Evolutionary conservation across 2,329 filamentous ascomycete genomes (phyloP).

Genomic region (Paradendryphiella salina): DNA sequence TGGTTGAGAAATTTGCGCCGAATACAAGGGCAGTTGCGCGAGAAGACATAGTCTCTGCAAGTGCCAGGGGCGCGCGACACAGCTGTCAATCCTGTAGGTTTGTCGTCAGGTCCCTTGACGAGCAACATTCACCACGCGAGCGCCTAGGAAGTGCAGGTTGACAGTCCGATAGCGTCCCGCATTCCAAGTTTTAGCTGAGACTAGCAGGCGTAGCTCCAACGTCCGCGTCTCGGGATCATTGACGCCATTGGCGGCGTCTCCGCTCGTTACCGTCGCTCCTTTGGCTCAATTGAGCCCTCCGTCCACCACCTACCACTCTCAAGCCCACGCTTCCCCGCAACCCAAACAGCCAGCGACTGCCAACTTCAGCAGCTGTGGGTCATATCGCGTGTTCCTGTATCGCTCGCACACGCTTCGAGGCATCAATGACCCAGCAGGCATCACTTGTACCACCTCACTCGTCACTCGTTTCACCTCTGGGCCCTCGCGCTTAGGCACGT

Average conservation of each 20-base stretch:
- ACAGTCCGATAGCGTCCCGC: constrained; percentile 10
- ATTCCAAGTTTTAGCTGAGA: constrained; percentile 15
- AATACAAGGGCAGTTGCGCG: background rate
- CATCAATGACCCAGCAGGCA: constrained; percentile 39
- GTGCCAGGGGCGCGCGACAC: background rate
- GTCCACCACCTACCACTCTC: constrained; percentile 3
- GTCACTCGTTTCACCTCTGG: constrained; percentile 38
- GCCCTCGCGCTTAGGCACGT: constrained; percentile 31
- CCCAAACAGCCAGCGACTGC: constrained; percentile 13
- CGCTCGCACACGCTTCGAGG: constrained; percentile 15
- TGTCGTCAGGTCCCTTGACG: background rate
- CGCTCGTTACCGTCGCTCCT: constrained; percentile 14
- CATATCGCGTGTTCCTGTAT: constrained; percentile 11
- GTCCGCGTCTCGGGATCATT: constrained; percentile 14
- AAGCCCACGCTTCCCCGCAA: constrained; percentile 22
- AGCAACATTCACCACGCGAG: background rate
- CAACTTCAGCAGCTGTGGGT: constrained; percentile 17
- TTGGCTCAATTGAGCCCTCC: constrained; percentile 13
- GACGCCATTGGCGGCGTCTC: constrained; percentile 23
- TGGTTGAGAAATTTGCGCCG: constrained; percentile 2
- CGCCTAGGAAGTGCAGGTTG: background rate
- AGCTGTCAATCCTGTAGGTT: background rate
- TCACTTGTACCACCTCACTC: constrained; percentile 27
- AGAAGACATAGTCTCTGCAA: constrained; percentile 1
- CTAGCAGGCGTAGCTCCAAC: constrained; percentile 14